Percentiles rank a stretch among this genome's conserved stretches.
Evolutionary conservation across 768 basidiomycete genomes (phyloP).

Genomic region (Termitomyces sp.): DNA sequence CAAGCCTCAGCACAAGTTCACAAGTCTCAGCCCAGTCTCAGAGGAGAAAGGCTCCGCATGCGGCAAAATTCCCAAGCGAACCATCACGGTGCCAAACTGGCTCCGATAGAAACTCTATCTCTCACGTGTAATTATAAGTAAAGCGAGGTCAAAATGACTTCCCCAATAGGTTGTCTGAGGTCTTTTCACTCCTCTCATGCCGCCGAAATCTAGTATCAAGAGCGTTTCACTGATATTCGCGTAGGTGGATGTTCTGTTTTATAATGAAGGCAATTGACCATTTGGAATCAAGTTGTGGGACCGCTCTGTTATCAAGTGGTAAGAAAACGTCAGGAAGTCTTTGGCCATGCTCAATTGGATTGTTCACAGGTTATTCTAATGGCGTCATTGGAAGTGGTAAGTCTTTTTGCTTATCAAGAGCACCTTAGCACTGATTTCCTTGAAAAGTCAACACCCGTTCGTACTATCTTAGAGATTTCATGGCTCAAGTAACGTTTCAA

Average conservation of each 20-base stretch:
- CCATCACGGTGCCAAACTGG: too few species aligned
- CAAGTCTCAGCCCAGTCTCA: too few species aligned
- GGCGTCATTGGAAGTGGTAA: slow-evolving; percentile 69
- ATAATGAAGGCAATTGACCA: neutral
- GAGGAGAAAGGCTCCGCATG: too few species aligned
- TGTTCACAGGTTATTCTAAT: slow-evolving; percentile 76
- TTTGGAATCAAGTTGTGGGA: slow-evolving; percentile 54
- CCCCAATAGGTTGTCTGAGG: neutral
- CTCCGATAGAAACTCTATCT: neutral
- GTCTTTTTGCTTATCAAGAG: slow-evolving; percentile 18
- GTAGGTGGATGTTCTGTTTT: neutral
- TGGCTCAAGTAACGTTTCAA: neutral
- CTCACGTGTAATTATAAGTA: neutral
- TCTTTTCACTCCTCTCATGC: neutral
- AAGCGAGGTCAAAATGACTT: neutral
- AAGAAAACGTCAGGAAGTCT: neutral
- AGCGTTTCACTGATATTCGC: slow-evolving; percentile 1
- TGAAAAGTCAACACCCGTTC: slow-evolving; percentile 58
- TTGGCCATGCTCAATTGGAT: neutral
- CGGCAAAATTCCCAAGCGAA: too few species aligned
- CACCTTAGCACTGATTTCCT: neutral
- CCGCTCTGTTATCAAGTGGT: slow-evolving; percentile 84
- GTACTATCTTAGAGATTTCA: slow-evolving; percentile 14
- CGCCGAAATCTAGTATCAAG: slow-evolving; percentile 2
- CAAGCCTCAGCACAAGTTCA: too few species aligned